Evolutionary conservation across 345 rosid genomes (phyloP).

Genomic region (Sonneratia alba): DNA sequence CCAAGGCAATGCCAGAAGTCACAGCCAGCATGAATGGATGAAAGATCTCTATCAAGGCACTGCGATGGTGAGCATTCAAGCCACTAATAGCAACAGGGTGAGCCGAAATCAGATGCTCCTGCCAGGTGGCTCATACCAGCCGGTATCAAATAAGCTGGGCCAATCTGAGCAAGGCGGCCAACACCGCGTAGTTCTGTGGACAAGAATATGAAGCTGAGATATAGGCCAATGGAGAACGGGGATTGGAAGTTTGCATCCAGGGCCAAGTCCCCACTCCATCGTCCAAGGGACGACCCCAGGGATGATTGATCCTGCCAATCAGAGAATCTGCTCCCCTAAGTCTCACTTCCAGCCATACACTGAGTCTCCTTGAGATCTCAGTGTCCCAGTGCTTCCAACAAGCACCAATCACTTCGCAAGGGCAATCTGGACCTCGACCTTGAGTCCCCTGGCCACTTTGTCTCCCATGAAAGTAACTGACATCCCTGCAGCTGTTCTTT

Average conservation of each 20-base stretch:
- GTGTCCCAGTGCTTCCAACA: conserved; percentile 80
- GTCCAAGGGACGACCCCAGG: conserved; percentile 72
- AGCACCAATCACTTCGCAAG: conserved; percentile 64
- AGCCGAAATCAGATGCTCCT: too few relatives aligned
- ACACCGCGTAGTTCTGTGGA: too few relatives aligned
- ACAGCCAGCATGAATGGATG: too few relatives aligned
- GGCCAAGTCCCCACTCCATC: conserved; percentile 92
- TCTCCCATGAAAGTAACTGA: conserved; percentile 82
- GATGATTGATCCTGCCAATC: conserved; percentile 87
- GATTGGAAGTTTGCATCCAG: conserved; percentile 88
- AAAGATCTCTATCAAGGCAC: too few relatives aligned
- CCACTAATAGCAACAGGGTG: too few relatives aligned
- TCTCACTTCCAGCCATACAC: conserved; percentile 87
- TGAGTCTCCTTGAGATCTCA: conserved; percentile 66
- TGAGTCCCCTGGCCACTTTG: conserved; percentile 72
- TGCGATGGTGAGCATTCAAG: too few relatives aligned
- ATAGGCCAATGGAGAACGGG: conserved; percentile 53
- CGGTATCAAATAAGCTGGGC: too few relatives aligned
- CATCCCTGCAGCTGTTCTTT: conserved; percentile 63
- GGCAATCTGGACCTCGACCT: conserved; percentile 75
- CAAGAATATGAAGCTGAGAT: too few relatives aligned
- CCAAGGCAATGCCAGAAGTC: too few relatives aligned
- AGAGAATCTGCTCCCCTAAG: conserved; percentile 79
- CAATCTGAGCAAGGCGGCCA: too few relatives aligned
- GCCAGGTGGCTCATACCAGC: too few relatives aligned